Evolutionary conservation across 1,139 yeast genomes (phyloP).

Genomic region (Geotrichum australiense): DNA sequence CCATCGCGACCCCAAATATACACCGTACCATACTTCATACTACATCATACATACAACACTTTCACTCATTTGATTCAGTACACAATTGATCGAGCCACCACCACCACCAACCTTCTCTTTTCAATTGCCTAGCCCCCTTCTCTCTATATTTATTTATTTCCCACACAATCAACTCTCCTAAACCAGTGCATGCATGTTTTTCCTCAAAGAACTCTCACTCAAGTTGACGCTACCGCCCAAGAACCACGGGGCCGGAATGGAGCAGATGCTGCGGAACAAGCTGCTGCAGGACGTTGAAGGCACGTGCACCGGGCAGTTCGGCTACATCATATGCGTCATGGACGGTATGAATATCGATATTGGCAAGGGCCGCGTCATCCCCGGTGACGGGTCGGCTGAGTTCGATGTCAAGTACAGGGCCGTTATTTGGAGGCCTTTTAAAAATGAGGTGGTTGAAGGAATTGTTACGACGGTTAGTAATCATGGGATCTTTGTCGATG

Average conservation of each 20-base stretch:
- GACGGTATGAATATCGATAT: slow-evolving; percentile 94
- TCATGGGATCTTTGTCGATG: slow-evolving; percentile 97
- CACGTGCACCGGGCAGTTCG: slow-evolving; percentile 97
- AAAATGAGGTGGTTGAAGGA: slow-evolving; percentile 97
- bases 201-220: slow-evolving; percentile 72
- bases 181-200: slow-evolving; percentile 7
- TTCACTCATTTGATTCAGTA: not conserved
- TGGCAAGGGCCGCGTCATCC: slow-evolving; percentile 87
- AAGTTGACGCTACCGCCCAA: slow-evolving; percentile 94
- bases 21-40: too few relatives aligned
- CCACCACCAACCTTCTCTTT: slow-evolving; percentile 5
- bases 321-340: slow-evolving; percentile 91
- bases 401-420: slow-evolving; percentile 95
- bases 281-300: slow-evolving; percentile 95
- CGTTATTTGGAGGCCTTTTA: slow-evolving; percentile 96
- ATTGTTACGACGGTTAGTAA: slow-evolving; percentile 90
- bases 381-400: slow-evolving; percentile 90
- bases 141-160: not conserved
- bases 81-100: not conserved
- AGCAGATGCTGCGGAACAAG: slow-evolving; percentile 82
- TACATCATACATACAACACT: too few relatives aligned
- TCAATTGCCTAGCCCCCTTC: not conserved
- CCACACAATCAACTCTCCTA: not conserved
- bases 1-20: too few relatives aligned
- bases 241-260: slow-evolving; percentile 96